phyloP scores from a whole-genome alignment of 345 rosid species.

The Salix dunnii region DNA sequence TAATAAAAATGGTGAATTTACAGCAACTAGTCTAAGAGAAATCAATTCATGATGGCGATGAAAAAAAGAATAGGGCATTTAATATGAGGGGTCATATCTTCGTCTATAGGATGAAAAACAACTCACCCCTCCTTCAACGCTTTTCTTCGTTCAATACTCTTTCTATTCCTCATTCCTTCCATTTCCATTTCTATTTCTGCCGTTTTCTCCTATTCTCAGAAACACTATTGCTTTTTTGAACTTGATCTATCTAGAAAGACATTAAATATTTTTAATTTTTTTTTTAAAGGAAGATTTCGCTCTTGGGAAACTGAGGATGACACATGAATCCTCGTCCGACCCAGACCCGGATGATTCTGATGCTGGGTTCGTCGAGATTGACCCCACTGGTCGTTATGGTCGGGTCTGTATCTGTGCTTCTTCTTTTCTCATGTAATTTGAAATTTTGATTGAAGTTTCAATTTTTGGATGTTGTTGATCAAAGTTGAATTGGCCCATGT shows the following conservation, averaged over 20 bases:
- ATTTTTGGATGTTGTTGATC: neutral
- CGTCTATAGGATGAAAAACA: neutral
- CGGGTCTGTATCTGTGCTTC: slow-evolving; percentile 19
- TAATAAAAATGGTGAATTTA: too few species aligned
- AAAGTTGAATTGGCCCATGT: neutral
- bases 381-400: slow-evolving; percentile 33
- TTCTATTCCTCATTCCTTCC: neutral
- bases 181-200: neutral
- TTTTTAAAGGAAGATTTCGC: too few species aligned
- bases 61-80: too few species aligned
- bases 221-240: neutral
- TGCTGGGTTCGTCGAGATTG: slow-evolving; percentile 31
- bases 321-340: slow-evolving; percentile 49
- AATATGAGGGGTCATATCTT: too few species aligned
- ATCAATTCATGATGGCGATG: too few species aligned
- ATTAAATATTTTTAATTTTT: neutral
- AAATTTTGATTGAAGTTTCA: neutral
- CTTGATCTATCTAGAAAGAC: neutral
- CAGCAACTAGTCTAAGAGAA: too few species aligned
- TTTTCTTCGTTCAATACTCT: neutral
- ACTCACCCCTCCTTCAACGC: neutral
- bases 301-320: slow-evolving; percentile 39
- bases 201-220: neutral
- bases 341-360: slow-evolving; percentile 63
- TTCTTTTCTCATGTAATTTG: neutral